Evolutionary conservation across 768 basidiomycete genomes (phyloP), one percentile per base, ranked within the genome.

Genomic region (Fistulinella prunicolor): DNA sequence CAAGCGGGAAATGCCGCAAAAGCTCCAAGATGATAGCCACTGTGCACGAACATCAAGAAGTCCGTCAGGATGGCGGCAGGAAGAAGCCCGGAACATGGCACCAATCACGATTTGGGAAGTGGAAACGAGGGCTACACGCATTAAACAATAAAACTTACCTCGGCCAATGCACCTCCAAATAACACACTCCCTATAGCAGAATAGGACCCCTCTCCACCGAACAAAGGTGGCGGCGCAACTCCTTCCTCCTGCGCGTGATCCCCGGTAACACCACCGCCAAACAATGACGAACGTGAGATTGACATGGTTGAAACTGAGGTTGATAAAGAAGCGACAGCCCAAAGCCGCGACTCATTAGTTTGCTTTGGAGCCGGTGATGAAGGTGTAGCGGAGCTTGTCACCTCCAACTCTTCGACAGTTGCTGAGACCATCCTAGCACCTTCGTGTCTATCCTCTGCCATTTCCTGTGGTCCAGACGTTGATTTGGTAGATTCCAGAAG

Each of bases 121-220:
- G 30, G 20, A 40, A 51, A 42, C 24, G 42, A 51, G 53, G 59
- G 29, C 4, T 20, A 41, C 51, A 46, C 43, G 41, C 39, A 46
- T 32, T 21, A 22, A 28, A 42, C 42, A 23, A 54, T 39, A 43
- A 39, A 38, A 46, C 63, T 42, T 35, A 62, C 61, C 47, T 47
- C 13, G 14, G 38, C 6, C 9, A 43, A 38, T 5, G 46, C 26
- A 41, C 57, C 53, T 9, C 75, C 79, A 54, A 84, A 79, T 43
- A 84, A 62, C 10, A 73, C 57, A 63, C 78, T 82, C 36, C 56
- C 56, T 12, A 70, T 51, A 20, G 74, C 62, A 3, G 66, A 56
- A 38, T 50, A 53, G 12, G 37, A 7, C n/a, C 12, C 29, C 21
- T 19, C 29, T 24, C 24, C 38, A 38, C n/a, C 3, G 10, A 38